Evolutionary conservation across 192 early-diverging fungal genomes (phyloP).

Genomic region (Phycomyces blakesleeanus): DNA sequence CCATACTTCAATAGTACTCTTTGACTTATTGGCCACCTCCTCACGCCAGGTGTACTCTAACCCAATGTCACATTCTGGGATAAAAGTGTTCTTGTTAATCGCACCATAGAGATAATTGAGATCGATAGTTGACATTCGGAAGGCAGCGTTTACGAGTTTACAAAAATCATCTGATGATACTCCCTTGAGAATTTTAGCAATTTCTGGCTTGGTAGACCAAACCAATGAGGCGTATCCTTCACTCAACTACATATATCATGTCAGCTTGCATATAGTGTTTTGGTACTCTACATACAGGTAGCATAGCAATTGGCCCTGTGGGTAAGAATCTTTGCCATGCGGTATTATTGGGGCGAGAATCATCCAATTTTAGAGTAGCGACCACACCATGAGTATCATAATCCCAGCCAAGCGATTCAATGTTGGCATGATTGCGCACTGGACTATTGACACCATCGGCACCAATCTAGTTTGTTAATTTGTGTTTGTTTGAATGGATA

Average conservation of each 20-base stretch:
- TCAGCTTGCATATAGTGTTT: neutral
- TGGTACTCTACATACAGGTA: slow-evolving; percentile 65
- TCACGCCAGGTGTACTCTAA: slow-evolving; percentile 70
- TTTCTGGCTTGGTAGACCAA: slow-evolving; percentile 76
- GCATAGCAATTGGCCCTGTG: slow-evolving; percentile 86
- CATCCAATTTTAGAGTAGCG: slow-evolving; percentile 71
- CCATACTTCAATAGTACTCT: slow-evolving; percentile 1
- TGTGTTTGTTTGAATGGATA: too few relatives aligned
- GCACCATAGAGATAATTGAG: slow-evolving; percentile 66
- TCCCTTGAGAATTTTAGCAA: slow-evolving; percentile 59
- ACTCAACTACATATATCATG: slow-evolving; percentile 45
- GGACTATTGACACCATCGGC: slow-evolving; percentile 87
- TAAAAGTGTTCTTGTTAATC: slow-evolving; percentile 38
- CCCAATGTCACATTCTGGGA: slow-evolving; percentile 46
- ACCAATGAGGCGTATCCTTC: slow-evolving; percentile 73
- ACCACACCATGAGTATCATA: slow-evolving; percentile 86
- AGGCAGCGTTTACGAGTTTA: slow-evolving; percentile 77
- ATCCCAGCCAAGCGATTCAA: slow-evolving; percentile 81
- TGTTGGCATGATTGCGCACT: slow-evolving; percentile 79
- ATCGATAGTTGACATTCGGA: slow-evolving; percentile 66
- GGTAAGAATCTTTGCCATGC: slow-evolving; percentile 96
- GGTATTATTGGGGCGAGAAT: slow-evolving; percentile 47
- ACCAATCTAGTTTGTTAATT: too few relatives aligned
- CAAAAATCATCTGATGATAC: slow-evolving; percentile 63
- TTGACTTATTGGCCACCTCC: slow-evolving; percentile 29